These are phyloP conservation scores for Melanogaster broomeanus DNA, from an alignment of 768 basidiomycete genomes.

Conservation along the genomic window DNA sequence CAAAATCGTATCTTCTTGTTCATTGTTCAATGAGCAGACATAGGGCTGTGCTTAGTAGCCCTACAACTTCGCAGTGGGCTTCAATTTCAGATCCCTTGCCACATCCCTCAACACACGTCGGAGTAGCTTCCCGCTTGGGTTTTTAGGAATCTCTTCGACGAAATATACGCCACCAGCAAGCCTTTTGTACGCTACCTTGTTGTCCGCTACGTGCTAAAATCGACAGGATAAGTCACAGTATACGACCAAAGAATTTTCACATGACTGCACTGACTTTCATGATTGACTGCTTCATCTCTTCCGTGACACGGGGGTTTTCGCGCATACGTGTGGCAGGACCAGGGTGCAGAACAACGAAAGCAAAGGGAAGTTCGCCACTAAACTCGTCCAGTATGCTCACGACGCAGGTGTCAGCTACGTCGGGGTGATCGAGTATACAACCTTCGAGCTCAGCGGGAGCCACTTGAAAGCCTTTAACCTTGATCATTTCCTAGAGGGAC, in stretches of 20 bases:
- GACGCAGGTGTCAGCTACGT: conserved; percentile 59
- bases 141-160: conserved; percentile 59
- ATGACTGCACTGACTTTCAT: conserved; percentile 44
- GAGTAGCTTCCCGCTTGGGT: conserved; percentile 62
- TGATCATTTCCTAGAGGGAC: conserved; percentile 57
- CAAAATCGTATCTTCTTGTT: too few relatives aligned
- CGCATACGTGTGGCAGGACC: conserved; percentile 38
- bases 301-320: conserved; percentile 32
- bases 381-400: conserved; percentile 69
- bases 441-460: conserved; percentile 65
- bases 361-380: conserved; percentile 70
- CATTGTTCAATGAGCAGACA: too few relatives aligned
- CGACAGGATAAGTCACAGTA: background rate
- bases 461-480: conserved; percentile 53
- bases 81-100: conserved; percentile 32
- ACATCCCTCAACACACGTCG: conserved; percentile 51
- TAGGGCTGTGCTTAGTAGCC: too few relatives aligned
- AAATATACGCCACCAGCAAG: conserved; percentile 59
- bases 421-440: conserved; percentile 54
- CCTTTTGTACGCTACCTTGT: conserved; percentile 57
- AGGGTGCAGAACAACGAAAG: conserved; percentile 56
- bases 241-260: background rate
- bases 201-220: conserved; percentile 51
- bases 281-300: conserved; percentile 38
- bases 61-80: conserved; percentile 20